Percentiles rank a stretch among this genome's conserved stretches.
phyloP scores from a whole-genome alignment of 768 basidiomycete genomes.

The Phlebiopsis flavidoalba region DNA sequence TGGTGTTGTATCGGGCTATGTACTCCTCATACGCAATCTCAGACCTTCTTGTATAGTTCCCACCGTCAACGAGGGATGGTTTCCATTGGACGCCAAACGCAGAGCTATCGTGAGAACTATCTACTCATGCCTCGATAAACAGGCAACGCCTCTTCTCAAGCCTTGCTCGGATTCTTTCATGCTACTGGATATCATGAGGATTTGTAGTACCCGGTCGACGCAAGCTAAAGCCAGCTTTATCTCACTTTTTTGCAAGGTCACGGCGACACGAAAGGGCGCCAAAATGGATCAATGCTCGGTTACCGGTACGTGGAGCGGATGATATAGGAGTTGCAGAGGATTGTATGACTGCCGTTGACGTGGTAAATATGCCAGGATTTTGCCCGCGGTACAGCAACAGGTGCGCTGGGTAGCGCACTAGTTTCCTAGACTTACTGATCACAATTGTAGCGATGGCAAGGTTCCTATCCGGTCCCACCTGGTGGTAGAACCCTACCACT shows the following conservation, averaged over 20 bases:
- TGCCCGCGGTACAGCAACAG: constrained; percentile 81
- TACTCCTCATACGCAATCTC: not conserved
- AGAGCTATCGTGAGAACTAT: constrained; percentile 63
- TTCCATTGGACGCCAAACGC: constrained; percentile 54
- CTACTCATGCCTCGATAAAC: constrained; percentile 58
- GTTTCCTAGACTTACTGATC: constrained; percentile 1
- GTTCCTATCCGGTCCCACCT: constrained; percentile 82
- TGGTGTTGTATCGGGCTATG: constrained; percentile 40
- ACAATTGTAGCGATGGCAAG: constrained; percentile 61
- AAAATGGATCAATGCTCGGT: constrained; percentile 90
- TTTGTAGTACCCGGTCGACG: constrained; percentile 53
- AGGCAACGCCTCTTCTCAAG: constrained; percentile 85
- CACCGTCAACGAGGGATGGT: constrained; percentile 66
- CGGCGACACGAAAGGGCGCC: constrained; percentile 76
- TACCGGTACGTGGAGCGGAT: constrained; percentile 95
- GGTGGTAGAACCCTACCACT: constrained; percentile 85
- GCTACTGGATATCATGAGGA: constrained; percentile 78
- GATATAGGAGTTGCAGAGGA: constrained; percentile 90
- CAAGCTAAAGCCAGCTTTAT: constrained; percentile 86
- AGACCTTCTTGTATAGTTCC: constrained; percentile 43
- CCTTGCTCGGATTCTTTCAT: constrained; percentile 82
- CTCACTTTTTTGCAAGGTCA: constrained; percentile 94
- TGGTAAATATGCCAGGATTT: constrained; percentile 97
- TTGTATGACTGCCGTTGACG: constrained; percentile 72
- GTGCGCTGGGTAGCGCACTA: constrained; percentile 31